Base-by-base conservation (phyloP, 140 eudicot genomes). In the Stevia rebaudiana region DNA sequence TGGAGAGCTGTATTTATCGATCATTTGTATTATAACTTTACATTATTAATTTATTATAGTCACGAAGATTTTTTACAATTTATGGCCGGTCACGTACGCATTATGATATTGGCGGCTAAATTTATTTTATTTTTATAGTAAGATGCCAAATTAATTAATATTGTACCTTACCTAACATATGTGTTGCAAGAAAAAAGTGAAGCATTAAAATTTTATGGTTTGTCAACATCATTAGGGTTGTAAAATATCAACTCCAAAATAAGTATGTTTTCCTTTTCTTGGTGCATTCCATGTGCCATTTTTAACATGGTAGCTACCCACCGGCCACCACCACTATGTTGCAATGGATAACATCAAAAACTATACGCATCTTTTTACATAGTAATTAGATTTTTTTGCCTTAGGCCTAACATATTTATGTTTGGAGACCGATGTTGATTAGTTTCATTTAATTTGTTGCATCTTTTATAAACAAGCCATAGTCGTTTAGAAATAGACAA, bases 261-360 rank as follows among this genome's bases (percentile, higher is more conserved):
- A 59, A 73, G 50, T 33, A 39, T 47, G 69, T 25, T 74, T 59
- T 74, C 43, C 79, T 43, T 74, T 74, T 67, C 44, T 17, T 57
- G 68, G 79, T 74, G 79, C 74, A 66, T 15, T 74, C 74, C 74
- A 74, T 66, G 73, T 74, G 79, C 63, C 73, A 39, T 19, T 74
- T 21, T 16, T 28, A 39, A 40, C 52, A 61, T 59, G 65, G 65
- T 59, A 35, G 46, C 13, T 4, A 31, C 39, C 44, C 58, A 60
- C 17, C 11, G 17, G 23, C 65, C 40, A 44, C 67, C 66, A 63
- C 23, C 72, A 72, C 25, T 19, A 59, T 11, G 44, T 16, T 22
- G 23, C 61, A 36, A 39, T 60, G 18, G 64, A 68, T 54, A 68
- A 53, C 25, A 55, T n/a, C 62, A 56, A 56, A 56, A 15, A 56